Conservation (phyloP, 148 eudicot genomes). For the Rhododendron molle region DNA sequence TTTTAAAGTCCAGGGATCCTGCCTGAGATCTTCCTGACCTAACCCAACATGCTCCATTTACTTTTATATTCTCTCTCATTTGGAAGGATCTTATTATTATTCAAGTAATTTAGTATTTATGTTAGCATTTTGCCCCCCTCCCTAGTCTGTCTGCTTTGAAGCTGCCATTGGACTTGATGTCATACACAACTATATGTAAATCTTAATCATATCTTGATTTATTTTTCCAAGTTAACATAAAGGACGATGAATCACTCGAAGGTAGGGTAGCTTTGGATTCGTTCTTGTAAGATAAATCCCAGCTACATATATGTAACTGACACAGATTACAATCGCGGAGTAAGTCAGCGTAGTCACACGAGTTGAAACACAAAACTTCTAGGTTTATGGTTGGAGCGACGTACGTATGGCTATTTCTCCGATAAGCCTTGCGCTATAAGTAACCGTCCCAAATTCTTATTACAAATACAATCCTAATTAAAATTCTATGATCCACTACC, state of each 20-base stretch:
- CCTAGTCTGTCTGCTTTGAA: slow-evolving; percentile 10
- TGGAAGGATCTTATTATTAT: slow-evolving; percentile 22
- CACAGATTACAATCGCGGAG: neutral
- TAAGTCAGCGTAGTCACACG: neutral
- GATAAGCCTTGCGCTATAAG: neutral
- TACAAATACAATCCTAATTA: too few species aligned
- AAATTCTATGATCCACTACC: neutral
- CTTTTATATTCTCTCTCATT: slow-evolving; percentile 15
- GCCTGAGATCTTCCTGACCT: slow-evolving; percentile 39
- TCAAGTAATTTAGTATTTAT: slow-evolving; percentile 2
- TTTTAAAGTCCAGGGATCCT: slow-evolving; percentile 29
- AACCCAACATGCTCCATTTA: slow-evolving; percentile 25
- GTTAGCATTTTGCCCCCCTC: neutral
- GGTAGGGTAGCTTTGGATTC: neutral
- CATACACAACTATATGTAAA: neutral
- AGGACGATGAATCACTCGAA: too few species aligned
- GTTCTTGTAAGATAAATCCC: neutral
- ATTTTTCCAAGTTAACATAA: neutral
- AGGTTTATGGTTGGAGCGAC: neutral
- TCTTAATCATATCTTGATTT: neutral
- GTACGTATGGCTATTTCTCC: neutral
- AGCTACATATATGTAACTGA: neutral
- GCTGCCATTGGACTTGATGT: slow-evolving; percentile 20
- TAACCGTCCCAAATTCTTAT: neutral
- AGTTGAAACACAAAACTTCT: neutral